These are phyloP conservation scores for Ascochyta rabiei DNA, from an alignment of 2,329 filamentous ascomycete genomes.

Conservation along the genomic window DNA sequence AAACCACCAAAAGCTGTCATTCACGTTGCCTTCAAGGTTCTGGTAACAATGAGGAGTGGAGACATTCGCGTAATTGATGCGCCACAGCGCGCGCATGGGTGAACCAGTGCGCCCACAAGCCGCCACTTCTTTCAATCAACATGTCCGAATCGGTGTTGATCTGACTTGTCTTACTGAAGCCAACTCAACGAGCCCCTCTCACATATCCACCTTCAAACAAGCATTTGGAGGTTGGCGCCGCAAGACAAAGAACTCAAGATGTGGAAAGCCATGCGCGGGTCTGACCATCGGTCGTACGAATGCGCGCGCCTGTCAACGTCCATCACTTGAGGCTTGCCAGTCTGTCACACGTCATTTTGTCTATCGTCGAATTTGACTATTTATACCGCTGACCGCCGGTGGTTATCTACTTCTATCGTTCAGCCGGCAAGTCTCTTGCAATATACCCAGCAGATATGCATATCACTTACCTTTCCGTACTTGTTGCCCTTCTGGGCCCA, in stretches of 20 bases:
- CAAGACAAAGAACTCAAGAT: slow-evolving; percentile 6
- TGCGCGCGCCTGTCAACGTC: slow-evolving; percentile 5
- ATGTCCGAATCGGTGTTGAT: slow-evolving; percentile 3
- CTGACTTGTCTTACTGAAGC: slow-evolving; percentile 2
- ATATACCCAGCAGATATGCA: slow-evolving; percentile 18
- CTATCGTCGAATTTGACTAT: neutral
- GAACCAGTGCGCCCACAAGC: neutral
- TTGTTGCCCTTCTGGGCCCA: slow-evolving; percentile 20
- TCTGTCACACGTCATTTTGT: neutral
- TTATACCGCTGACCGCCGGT: slow-evolving; percentile 4
- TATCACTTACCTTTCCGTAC: slow-evolving; percentile 19
- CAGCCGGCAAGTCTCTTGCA: neutral
- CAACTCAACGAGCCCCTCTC: neutral
- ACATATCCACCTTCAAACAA: slow-evolving; percentile 1
- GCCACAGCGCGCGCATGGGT: neutral
- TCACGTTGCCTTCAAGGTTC: neutral
- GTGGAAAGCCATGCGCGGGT: slow-evolving; percentile 7
- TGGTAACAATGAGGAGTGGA: neutral
- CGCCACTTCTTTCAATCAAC: slow-evolving; percentile 6
- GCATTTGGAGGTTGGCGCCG: neutral
- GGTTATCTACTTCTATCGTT: neutral
- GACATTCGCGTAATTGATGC: neutral
- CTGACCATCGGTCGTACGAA: slow-evolving; percentile 10
- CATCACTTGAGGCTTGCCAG: slow-evolving; percentile 4
- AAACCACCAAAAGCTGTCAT: neutral